A percentile compares a stretch with the other conserved stretches of the same genome.
Evolutionary conservation across 2,329 filamentous ascomycete genomes (phyloP).

Genomic region (Cadophora gregata): DNA sequence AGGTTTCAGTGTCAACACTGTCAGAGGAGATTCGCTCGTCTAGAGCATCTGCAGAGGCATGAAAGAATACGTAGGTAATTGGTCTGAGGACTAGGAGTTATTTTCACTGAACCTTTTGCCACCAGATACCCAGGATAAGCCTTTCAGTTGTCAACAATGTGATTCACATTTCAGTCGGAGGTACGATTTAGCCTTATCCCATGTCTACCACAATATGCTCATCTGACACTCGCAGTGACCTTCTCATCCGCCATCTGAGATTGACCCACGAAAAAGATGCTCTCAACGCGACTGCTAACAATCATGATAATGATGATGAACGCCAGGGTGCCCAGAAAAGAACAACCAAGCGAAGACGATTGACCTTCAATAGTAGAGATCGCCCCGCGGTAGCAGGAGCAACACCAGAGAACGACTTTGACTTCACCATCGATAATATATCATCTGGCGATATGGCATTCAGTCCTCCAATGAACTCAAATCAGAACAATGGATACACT

Average conservation of each 20-base stretch:
- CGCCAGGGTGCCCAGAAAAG: not conserved
- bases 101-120: not conserved
- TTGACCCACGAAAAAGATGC: constrained; percentile 55
- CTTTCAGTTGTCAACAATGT: constrained; percentile 62
- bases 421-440: not conserved
- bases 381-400: not conserved
- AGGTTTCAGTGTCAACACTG: constrained; percentile 60
- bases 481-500: constrained; percentile 23
- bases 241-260: constrained; percentile 68
- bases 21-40: constrained; percentile 66
- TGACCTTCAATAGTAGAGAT: not conserved
- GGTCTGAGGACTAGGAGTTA: not conserved
- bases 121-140: constrained; percentile 66
- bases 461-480: constrained; percentile 7
- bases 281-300: not conserved
- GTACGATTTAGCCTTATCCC: constrained; percentile 50
- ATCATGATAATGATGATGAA: constrained; percentile 4
- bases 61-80: constrained; percentile 56
- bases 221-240: constrained; percentile 61
- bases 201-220: not conserved
- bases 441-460: not conserved
- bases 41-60: constrained; percentile 69
- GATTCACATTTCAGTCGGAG: constrained; percentile 67
- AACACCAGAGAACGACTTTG: not conserved
- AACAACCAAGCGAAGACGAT: constrained; percentile 17